A percentile compares a stretch with the other conserved stretches of the same genome.
These are phyloP conservation scores for Fonsecaea pedrosoi DNA, from an alignment of 2,329 filamentous ascomycete genomes.

Conservation along the genomic window DNA sequence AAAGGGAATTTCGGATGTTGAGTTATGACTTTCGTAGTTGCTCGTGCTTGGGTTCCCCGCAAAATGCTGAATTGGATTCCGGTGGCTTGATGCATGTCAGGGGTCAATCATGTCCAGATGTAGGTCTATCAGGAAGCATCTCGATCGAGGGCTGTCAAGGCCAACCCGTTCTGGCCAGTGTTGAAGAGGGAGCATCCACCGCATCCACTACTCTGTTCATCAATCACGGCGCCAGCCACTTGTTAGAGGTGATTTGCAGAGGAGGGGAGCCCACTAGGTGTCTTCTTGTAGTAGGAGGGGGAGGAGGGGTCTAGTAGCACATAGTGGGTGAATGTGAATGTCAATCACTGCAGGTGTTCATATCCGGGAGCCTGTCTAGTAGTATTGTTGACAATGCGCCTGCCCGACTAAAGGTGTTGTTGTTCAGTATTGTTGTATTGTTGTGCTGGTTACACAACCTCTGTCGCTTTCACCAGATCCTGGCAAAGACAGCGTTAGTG, in stretches of 20 bases:
- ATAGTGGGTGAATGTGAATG: neutral
- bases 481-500: too few relatives aligned
- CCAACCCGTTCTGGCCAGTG: neutral
- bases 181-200: neutral
- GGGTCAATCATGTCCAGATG: neutral
- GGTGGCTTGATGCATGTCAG: constrained; percentile 20
- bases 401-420: neutral
- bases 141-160: neutral
- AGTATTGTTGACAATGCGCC: neutral
- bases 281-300: neutral
- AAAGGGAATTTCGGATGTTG: neutral
- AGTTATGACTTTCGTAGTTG: too few relatives aligned
- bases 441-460: neutral
- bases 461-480: neutral
- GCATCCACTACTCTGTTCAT: neutral
- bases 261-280: neutral
- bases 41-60: constrained; percentile 13
- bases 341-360: neutral
- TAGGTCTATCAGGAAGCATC: neutral
- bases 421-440: neutral
- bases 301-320: neutral
- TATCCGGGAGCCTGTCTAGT: neutral
- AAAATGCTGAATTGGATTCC: constrained; percentile 13
- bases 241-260: too few relatives aligned
- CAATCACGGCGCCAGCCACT: neutral